Evolutionary conservation across 345 rosid genomes (phyloP).

Genomic region (Geranium rotundifolium): DNA sequence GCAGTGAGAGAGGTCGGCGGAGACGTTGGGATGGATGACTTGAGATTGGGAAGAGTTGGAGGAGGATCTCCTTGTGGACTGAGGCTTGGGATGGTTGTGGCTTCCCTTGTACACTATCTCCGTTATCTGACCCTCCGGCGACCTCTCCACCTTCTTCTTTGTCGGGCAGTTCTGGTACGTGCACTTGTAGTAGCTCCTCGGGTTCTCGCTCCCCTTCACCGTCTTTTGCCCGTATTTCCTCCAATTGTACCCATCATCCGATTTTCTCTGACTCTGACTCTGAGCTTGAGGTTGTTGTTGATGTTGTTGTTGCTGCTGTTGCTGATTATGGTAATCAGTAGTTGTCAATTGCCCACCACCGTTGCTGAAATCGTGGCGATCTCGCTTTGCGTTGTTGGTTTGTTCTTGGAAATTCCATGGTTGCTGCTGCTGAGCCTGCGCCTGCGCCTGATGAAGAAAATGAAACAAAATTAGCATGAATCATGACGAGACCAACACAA

Average conservation of each 20-base stretch:
- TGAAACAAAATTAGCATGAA: too few species aligned
- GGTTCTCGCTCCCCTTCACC: slow-evolving; percentile 92
- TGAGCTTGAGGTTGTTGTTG: slow-evolving; percentile 30
- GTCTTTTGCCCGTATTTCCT: slow-evolving; percentile 95
- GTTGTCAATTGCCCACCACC: too few species aligned
- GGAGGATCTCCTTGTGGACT: slow-evolving; percentile 54
- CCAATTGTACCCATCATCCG: slow-evolving; percentile 93
- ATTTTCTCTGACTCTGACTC: slow-evolving; percentile 46
- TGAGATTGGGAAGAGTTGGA: slow-evolving; percentile 24
- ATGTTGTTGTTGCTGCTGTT: slow-evolving; percentile 21
- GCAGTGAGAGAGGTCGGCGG: slow-evolving; percentile 33
- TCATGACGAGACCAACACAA: too few species aligned
- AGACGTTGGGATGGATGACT: slow-evolving; percentile 20
- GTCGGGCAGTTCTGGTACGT: slow-evolving; percentile 63
- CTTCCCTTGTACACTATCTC: slow-evolving; percentile 86
- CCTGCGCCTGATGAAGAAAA: too few species aligned
- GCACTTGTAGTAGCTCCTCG: slow-evolving; percentile 93
- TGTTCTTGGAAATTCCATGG: slow-evolving; percentile 37
- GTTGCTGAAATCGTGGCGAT: too few species aligned
- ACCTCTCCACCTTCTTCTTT: slow-evolving; percentile 86
- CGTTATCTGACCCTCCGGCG: slow-evolving; percentile 71
- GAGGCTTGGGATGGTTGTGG: slow-evolving; percentile 86
- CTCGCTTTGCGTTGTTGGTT: slow-evolving; percentile 10
- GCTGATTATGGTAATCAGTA: slow-evolving; percentile 11
- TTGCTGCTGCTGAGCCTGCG: slow-evolving; percentile 23